phyloP scores from a whole-genome alignment of 257 asterid genomes.

The Avicennia marina region DNA sequence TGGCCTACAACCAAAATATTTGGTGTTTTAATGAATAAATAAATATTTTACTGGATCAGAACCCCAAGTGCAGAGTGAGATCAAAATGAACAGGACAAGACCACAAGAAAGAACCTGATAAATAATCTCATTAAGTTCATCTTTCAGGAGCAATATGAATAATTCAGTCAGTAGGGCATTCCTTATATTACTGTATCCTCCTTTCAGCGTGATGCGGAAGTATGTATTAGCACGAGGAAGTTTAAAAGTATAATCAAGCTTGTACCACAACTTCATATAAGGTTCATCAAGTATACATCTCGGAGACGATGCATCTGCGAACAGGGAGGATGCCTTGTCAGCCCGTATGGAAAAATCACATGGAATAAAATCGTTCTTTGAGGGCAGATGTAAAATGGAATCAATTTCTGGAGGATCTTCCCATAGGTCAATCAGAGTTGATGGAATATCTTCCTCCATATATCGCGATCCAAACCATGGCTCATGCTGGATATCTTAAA shows the following conservation, averaged over 20 bases:
- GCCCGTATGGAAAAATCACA: slow-evolving; percentile 72
- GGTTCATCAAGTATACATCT: slow-evolving; percentile 83
- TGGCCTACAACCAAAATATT: slow-evolving; percentile 60
- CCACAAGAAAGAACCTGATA: slow-evolving; percentile 69
- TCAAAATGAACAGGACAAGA: slow-evolving; percentile 12
- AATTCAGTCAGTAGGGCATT: slow-evolving; percentile 76
- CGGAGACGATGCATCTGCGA: slow-evolving; percentile 48
- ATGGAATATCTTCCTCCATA: slow-evolving; percentile 79
- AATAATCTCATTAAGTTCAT: slow-evolving; percentile 88
- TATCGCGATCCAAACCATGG: slow-evolving; percentile 96
- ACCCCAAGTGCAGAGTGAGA: slow-evolving; percentile 14
- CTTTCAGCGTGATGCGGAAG: slow-evolving; percentile 83
- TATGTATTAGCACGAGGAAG: slow-evolving; percentile 96
- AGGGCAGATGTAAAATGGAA: slow-evolving; percentile 65
- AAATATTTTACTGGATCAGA: slow-evolving; percentile 5
- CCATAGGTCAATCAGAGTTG: slow-evolving; percentile 69
- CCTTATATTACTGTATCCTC: slow-evolving; percentile 66
- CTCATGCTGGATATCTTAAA: slow-evolving; percentile 74
- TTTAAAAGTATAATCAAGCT: slow-evolving; percentile 77
- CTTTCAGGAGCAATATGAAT: slow-evolving; percentile 79
- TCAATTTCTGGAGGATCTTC: slow-evolving; percentile 69
- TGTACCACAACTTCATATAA: slow-evolving; percentile 83
- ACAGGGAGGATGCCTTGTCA: slow-evolving; percentile 37
- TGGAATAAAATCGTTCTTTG: slow-evolving; percentile 84
- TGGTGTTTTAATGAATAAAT: background rate